phyloP scores from a whole-genome alignment of 257 asterid species.

The Apocynum venetum region DNA sequence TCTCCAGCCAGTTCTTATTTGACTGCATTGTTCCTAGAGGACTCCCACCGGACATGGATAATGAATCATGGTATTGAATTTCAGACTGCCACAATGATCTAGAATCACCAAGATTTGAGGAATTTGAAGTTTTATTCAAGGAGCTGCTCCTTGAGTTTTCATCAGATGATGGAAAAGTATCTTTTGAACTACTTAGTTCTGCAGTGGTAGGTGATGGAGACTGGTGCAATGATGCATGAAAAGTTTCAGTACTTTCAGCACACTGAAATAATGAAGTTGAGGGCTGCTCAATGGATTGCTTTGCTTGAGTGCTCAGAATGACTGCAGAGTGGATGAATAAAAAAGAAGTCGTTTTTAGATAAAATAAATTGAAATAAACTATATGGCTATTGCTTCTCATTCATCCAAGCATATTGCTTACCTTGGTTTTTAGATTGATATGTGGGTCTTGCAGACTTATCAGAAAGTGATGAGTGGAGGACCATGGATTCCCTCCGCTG shows the following conservation, averaged over 20 bases:
- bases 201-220: slow-evolving; percentile 2
- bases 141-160: slow-evolving; percentile 5
- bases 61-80: background rate
- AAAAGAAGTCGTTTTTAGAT: background rate
- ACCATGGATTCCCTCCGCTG: slow-evolving; percentile 40
- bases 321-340: background rate
- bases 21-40: background rate
- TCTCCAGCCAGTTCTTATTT: background rate
- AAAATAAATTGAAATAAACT: background rate
- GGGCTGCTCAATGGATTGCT: background rate
- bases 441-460: slow-evolving; percentile 29
- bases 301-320: background rate
- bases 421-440: slow-evolving; percentile 46
- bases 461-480: slow-evolving; percentile 30
- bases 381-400: background rate
- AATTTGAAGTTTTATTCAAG: background rate
- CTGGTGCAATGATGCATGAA: slow-evolving; percentile 1
- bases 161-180: background rate
- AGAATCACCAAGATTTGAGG: slow-evolving; percentile 4
- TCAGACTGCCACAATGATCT: slow-evolving; percentile 7
- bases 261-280: background rate
- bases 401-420: slow-evolving; percentile 21
- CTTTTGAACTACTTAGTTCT: background rate
- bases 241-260: background rate
- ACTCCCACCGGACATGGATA: background rate